Conservation (phyloP, 2,329 filamentous ascomycete genomes). For the Colletotrichum scovillei region DNA sequence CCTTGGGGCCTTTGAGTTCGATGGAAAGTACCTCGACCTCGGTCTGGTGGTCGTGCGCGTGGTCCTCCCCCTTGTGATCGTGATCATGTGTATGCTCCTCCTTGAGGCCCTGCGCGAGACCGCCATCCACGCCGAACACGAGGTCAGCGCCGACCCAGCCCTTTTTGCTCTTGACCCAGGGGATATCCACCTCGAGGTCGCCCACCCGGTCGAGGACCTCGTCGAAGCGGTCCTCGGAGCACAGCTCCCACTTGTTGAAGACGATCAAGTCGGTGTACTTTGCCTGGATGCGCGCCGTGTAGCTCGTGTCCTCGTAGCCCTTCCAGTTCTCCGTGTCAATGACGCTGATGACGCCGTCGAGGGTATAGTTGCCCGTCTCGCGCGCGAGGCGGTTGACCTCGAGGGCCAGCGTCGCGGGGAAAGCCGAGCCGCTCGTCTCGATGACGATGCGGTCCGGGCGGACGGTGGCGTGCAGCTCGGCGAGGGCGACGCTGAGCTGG, state of each 20-base stretch:
- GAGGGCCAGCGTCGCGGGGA: slow-evolving; percentile 89
- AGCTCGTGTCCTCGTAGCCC: slow-evolving; percentile 91
- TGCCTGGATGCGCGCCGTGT: slow-evolving; percentile 89
- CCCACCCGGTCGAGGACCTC: slow-evolving; percentile 82
- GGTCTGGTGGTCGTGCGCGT: slow-evolving; percentile 73
- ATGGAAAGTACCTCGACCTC: slow-evolving; percentile 94
- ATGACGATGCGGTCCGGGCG: slow-evolving; percentile 88
- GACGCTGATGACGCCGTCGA: slow-evolving; percentile 90
- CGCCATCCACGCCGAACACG: slow-evolving; percentile 88
- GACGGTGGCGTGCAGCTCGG: slow-evolving; percentile 71
- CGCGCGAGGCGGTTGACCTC: slow-evolving; percentile 84
- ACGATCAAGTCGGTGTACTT: slow-evolving; percentile 90
- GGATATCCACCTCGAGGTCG: slow-evolving; percentile 82
- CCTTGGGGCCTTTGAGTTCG: slow-evolving; percentile 64
- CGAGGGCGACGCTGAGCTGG: slow-evolving; percentile 83
- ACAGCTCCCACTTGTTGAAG: slow-evolving; percentile 91
- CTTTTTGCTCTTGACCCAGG: slow-evolving; percentile 86
- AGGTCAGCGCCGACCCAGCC: slow-evolving; percentile 83
- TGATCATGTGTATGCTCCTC: slow-evolving; percentile 53
- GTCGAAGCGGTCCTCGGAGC: slow-evolving; percentile 80
- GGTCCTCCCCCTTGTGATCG: slow-evolving; percentile 44
- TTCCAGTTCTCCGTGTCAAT: slow-evolving; percentile 96
- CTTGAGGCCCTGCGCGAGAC: slow-evolving; percentile 70
- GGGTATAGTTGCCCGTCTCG: slow-evolving; percentile 76
- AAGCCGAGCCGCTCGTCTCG: slow-evolving; percentile 90